Evolutionary conservation across 2,329 filamentous ascomycete species (phyloP).

Genomic region (Huntiella abstrusa): DNA sequence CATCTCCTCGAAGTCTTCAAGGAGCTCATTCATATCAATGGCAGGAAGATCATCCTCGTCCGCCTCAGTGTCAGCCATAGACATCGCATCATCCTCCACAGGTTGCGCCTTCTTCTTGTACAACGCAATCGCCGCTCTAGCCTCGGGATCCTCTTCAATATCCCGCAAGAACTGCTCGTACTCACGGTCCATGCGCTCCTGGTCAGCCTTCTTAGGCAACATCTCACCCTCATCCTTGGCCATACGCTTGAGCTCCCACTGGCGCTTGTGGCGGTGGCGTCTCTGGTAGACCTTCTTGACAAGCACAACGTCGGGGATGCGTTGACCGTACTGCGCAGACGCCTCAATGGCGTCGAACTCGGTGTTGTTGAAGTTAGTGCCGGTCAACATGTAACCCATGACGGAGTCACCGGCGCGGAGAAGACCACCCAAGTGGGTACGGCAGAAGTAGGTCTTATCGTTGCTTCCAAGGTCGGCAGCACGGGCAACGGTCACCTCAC

Average conservation of each 20-base stretch:
- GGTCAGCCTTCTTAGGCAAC: constrained; percentile 69
- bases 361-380: constrained; percentile 81
- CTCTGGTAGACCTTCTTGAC: constrained; percentile 95
- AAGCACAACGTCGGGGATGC: constrained; percentile 78
- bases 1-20: constrained; percentile 88
- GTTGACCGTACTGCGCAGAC: constrained; percentile 54
- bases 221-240: constrained; percentile 73
- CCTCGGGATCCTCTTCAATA: constrained; percentile 85
- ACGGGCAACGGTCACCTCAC: constrained; percentile 74
- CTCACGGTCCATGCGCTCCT: constrained; percentile 74
- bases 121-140: constrained; percentile 64
- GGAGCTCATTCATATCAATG: constrained; percentile 61
- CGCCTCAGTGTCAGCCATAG: constrained; percentile 42
- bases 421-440: constrained; percentile 75
- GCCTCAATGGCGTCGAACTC: constrained; percentile 69
- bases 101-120: constrained; percentile 48
- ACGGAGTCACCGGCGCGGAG: constrained; percentile 80
- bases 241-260: constrained; percentile 94
- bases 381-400: constrained; percentile 81
- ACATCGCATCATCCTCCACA: constrained; percentile 44
- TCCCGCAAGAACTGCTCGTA: constrained; percentile 96
- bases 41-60: constrained; percentile 38
- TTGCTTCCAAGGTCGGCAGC: constrained; percentile 75
- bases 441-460: constrained; percentile 71
- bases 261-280: constrained; percentile 61